phyloP scores from a whole-genome alignment of 768 basidiomycete species.

The Pisolithus tinctorius region DNA sequence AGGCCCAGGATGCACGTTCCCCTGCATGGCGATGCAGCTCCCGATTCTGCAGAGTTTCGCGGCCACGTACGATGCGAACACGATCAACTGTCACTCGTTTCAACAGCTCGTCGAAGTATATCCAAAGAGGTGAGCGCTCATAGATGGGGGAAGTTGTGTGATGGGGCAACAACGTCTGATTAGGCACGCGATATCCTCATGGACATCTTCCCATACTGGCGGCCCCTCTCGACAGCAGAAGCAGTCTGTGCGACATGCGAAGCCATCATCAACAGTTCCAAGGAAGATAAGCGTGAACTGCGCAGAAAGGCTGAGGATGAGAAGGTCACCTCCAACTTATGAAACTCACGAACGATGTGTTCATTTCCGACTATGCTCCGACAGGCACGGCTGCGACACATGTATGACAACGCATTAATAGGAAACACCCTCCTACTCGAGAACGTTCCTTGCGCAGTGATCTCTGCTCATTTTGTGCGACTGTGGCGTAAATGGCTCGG shows the following conservation, averaged over 20 bases:
- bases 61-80: slow-evolving; percentile 71
- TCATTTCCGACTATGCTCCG: background rate
- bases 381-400: slow-evolving; percentile 57
- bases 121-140: slow-evolving; percentile 43
- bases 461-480: slow-evolving; percentile 56
- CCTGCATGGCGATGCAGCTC: slow-evolving; percentile 55
- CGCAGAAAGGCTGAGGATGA: slow-evolving; percentile 71
- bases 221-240: slow-evolving; percentile 41
- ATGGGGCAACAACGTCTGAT: slow-evolving; percentile 8
- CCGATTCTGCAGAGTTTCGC: slow-evolving; percentile 50
- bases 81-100: slow-evolving; percentile 49
- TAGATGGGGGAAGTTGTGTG: slow-evolving; percentile 4
- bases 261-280: slow-evolving; percentile 43
- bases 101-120: slow-evolving; percentile 53
- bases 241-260: slow-evolving; percentile 64
- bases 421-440: slow-evolving; percentile 40
- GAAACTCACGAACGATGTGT: slow-evolving; percentile 13
- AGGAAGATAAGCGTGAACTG: slow-evolving; percentile 54
- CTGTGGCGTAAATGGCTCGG: slow-evolving; percentile 67
- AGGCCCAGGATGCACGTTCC: slow-evolving; percentile 74
- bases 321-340: slow-evolving; percentile 42
- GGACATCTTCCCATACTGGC: slow-evolving; percentile 60
- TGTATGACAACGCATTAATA: slow-evolving; percentile 50
- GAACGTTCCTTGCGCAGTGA: slow-evolving; percentile 47
- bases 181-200: slow-evolving; percentile 55